phyloP scores from a whole-genome alignment of 2,329 filamentous ascomycete genomes.

The Coniochaeta ligniaria region DNA sequence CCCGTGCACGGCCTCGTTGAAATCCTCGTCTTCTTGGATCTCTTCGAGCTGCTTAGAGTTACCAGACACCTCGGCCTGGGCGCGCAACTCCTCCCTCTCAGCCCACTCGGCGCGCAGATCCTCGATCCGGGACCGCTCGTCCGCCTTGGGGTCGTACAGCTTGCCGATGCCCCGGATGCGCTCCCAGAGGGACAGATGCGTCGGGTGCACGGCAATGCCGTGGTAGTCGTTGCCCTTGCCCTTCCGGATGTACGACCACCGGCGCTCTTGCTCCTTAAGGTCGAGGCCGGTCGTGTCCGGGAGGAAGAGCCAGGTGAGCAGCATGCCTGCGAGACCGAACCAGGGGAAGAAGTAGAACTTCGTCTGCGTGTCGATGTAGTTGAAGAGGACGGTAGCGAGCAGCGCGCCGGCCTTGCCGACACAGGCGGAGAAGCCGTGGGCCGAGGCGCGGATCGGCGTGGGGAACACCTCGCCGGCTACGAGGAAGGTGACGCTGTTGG shows the following conservation, averaged over 20 bases:
- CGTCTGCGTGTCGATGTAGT: conserved; percentile 78
- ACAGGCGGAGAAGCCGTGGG: conserved; percentile 91
- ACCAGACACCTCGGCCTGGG: conserved; percentile 23
- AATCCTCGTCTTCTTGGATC: conserved; percentile 38
- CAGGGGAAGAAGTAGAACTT: conserved; percentile 93
- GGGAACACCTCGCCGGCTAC: conserved; percentile 96
- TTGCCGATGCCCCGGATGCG: conserved; percentile 71
- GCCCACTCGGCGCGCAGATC: conserved; percentile 67
- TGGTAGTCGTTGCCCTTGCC: conserved; percentile 80
- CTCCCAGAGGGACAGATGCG: conserved; percentile 86
- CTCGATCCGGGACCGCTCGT: conserved; percentile 77
- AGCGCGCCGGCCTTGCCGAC: conserved; percentile 85
- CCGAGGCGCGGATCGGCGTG: conserved; percentile 84
- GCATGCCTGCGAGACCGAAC: conserved; percentile 84
- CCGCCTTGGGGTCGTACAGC: conserved; percentile 72
- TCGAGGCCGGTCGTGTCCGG: conserved; percentile 97
- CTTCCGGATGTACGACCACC: conserved; percentile 79
- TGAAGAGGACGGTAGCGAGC: conserved; percentile 81
- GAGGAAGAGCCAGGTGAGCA: conserved; percentile 78
- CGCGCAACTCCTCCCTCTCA: conserved; percentile 39
- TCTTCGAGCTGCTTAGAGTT: conserved; percentile 9
- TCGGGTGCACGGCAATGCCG: conserved; percentile 83
- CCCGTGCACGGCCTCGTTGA: conserved; percentile 44
- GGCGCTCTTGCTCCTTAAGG: conserved; percentile 92
- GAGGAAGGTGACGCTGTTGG: conserved; percentile 94